phyloP scores from a whole-genome alignment of 2,329 filamentous ascomycete genomes.

The Pseudogymnoascus sp. region DNA sequence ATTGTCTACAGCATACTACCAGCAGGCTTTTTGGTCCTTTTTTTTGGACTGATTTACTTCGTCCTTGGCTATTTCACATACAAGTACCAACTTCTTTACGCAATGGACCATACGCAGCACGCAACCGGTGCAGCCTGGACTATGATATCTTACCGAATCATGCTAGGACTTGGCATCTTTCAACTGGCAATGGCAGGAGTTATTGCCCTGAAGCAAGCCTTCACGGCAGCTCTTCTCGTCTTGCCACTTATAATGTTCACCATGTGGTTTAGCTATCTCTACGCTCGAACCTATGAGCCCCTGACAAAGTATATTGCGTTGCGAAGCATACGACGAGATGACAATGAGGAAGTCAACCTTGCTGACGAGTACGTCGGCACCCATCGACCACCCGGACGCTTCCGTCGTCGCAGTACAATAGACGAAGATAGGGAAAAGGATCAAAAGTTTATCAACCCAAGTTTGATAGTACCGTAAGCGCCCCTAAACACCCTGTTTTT shows the following conservation, averaged over 20 bases:
- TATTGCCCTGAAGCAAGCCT: constrained; percentile 64
- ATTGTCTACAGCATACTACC: constrained; percentile 86
- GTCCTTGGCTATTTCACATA: constrained; percentile 77
- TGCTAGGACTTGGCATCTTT: constrained; percentile 79
- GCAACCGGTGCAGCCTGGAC: constrained; percentile 91
- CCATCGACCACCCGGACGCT: constrained; percentile 22
- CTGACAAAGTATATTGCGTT: constrained; percentile 89
- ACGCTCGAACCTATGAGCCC: constrained; percentile 71
- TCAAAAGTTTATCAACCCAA: constrained; percentile 67
- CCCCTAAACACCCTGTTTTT: constrained; percentile 13
- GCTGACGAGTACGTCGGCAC: constrained; percentile 33
- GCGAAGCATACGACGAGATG: constrained; percentile 64
- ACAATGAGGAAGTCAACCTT: constrained; percentile 39
- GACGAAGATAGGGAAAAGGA: constrained; percentile 66
- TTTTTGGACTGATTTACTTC: constrained; percentile 79
- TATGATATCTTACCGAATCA: constrained; percentile 88
- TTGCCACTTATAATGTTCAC: constrained; percentile 70
- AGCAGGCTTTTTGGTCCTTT: constrained; percentile 68
- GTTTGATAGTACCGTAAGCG: constrained; percentile 56
- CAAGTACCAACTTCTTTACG: constrained; percentile 95
- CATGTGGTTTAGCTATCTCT: constrained; percentile 83
- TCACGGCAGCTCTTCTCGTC: constrained; percentile 63
- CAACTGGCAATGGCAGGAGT: constrained; percentile 86
- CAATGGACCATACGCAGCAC: constrained; percentile 95
- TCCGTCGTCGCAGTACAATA: constrained; percentile 44